These are phyloP conservation scores for Cladochytrium replicatum DNA, from an alignment of 192 early-diverging fungal genomes.

Conservation along the genomic window DNA sequence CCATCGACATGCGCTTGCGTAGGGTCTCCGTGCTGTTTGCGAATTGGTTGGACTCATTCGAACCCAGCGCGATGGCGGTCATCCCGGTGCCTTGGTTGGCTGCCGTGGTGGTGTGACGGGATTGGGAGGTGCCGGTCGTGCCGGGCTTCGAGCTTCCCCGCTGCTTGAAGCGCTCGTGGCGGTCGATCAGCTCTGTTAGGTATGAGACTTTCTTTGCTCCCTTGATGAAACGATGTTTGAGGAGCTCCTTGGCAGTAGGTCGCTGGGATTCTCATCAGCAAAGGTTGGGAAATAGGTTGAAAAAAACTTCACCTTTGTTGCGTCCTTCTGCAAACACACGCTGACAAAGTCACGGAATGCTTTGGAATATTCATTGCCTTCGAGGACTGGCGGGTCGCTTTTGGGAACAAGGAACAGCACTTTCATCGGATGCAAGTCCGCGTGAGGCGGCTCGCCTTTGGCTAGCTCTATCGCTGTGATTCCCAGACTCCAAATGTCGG, in stretches of 20 bases:
- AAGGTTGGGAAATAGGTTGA: slow-evolving; percentile 5
- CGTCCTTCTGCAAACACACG: slow-evolving; percentile 79
- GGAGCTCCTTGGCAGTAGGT: slow-evolving; percentile 77
- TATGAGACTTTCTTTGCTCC: slow-evolving; percentile 74
- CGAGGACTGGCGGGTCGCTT: slow-evolving; percentile 74
- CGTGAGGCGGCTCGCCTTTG: slow-evolving; percentile 84
- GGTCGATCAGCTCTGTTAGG: slow-evolving; percentile 74
- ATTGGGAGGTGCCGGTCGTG: neutral
- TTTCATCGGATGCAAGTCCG: slow-evolving; percentile 83
- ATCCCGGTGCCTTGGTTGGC: neutral
- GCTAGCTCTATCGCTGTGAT: slow-evolving; percentile 96
- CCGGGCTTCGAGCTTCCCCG: no score
- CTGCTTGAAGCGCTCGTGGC: slow-evolving; percentile 76
- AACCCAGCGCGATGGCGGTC: no score
- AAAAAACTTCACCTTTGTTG: slow-evolving; percentile 42
- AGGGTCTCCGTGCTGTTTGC: no score
- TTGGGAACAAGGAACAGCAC: slow-evolving; percentile 89
- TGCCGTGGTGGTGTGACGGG: neutral
- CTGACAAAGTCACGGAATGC: slow-evolving; percentile 84
- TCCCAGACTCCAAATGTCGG: slow-evolving; percentile 96
- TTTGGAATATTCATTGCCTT: slow-evolving; percentile 60
- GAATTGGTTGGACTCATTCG: no score
- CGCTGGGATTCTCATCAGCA: slow-evolving; percentile 35
- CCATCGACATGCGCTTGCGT: no score
- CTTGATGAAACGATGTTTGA: slow-evolving; percentile 80